Percentiles rank a stretch among this genome's conserved stretches.
These are phyloP conservation scores for Sanghuangporus sanghuang DNA, from an alignment of 1,284 basidiomycete genomes.

Conservation along the genomic window DNA sequence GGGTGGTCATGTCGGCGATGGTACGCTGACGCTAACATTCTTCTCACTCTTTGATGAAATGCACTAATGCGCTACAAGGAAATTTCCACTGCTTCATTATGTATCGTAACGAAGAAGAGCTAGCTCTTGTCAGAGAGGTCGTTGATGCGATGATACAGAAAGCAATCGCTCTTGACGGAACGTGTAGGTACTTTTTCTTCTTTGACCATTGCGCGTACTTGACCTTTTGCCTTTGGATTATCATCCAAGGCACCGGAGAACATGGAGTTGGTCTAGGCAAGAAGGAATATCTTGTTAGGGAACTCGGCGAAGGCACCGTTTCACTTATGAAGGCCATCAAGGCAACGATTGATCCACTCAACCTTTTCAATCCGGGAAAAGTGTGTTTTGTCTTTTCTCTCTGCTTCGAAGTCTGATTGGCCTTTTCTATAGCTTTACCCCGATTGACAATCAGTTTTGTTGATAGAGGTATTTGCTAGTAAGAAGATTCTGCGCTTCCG, in stretches of 20 bases:
- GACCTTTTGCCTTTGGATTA: not conserved
- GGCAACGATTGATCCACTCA: slow-evolving; percentile 65
- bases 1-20: slow-evolving; percentile 85
- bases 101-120: slow-evolving; percentile 58
- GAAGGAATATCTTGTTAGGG: slow-evolving; percentile 63
- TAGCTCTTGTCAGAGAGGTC: slow-evolving; percentile 47
- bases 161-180: slow-evolving; percentile 66
- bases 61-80: slow-evolving; percentile 26
- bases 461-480: no score
- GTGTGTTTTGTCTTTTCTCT: slow-evolving; percentile 27
- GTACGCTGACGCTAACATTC: slow-evolving; percentile 35
- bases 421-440: no score
- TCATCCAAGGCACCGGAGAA: slow-evolving; percentile 43
- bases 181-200: slow-evolving; percentile 42
- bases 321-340: slow-evolving; percentile 80
- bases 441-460: no score
- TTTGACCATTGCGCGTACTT: not conserved
- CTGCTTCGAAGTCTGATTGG: no score
- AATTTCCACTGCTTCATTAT: slow-evolving; percentile 69
- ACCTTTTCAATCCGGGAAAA: slow-evolving; percentile 82
- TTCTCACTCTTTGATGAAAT: slow-evolving; percentile 21
- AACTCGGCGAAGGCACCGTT: slow-evolving; percentile 75
- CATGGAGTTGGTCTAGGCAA: slow-evolving; percentile 78
- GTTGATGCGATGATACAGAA: slow-evolving; percentile 66
- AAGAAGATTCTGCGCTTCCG: no score